Evolutionary conservation across 345 rosid genomes (phyloP).

Genomic region (Salix dunnii): DNA sequence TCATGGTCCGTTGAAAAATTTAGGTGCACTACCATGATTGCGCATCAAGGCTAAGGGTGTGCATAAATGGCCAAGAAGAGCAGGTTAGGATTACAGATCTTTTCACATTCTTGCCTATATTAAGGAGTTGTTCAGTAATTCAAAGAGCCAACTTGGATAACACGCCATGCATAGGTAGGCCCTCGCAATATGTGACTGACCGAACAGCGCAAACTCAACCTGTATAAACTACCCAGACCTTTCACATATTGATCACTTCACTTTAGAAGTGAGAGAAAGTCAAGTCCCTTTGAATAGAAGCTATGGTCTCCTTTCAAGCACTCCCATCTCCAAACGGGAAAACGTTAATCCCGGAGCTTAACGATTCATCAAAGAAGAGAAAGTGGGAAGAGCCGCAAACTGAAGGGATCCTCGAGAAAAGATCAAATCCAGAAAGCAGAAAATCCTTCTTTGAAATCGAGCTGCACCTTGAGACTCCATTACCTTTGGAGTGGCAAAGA

Average conservation of each 20-base stretch:
- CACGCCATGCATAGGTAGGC: conserved; percentile 50
- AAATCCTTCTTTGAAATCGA: conserved; percentile 36
- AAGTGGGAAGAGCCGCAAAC: conserved; percentile 33
- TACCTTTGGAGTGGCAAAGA: conserved; percentile 55
- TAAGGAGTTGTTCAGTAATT: conserved; percentile 18
- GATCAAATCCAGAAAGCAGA: conserved; percentile 21
- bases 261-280: conserved; percentile 8
- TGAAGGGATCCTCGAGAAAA: conserved; percentile 22
- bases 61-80: conserved; percentile 12
- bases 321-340: conserved; percentile 30
- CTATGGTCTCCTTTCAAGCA: conserved; percentile 47
- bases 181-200: conserved; percentile 25
- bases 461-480: conserved; percentile 49
- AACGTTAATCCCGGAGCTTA: conserved; percentile 24
- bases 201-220: conserved; percentile 16
- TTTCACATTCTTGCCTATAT: conserved; percentile 17
- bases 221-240: conserved; percentile 30
- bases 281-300: not conserved
- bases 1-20: not conserved
- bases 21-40: not conserved
- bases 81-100: conserved; percentile 18
- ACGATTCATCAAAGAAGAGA: conserved; percentile 48
- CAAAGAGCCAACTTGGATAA: conserved; percentile 45
- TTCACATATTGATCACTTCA: conserved; percentile 18
- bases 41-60: not conserved